Percentiles rank a stretch among this genome's conserved stretches.
phyloP scores from a whole-genome alignment of 257 asterid genomes.

The Solanum infundibuliforme region DNA sequence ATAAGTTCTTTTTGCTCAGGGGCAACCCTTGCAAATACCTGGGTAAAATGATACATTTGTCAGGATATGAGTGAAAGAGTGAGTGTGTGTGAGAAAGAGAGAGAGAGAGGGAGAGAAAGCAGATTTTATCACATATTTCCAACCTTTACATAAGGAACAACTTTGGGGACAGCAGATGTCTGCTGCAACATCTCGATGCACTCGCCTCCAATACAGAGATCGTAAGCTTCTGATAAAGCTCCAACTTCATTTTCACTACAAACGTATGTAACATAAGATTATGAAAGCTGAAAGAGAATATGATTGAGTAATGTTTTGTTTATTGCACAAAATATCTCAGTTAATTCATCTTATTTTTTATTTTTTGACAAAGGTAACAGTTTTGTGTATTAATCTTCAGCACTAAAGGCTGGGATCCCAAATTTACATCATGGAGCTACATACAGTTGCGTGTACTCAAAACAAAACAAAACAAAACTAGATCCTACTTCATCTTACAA shows the following conservation, averaged over 20 bases:
- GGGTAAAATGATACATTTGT: conserved; percentile 4
- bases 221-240: conserved; percentile 63
- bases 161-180: conserved; percentile 61
- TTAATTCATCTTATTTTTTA: not conserved
- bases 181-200: conserved; percentile 92
- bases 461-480: no score
- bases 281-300: conserved; percentile 1
- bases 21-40: conserved; percentile 98
- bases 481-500: no score
- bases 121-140: not conserved
- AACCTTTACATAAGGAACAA: conserved; percentile 91
- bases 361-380: no score
- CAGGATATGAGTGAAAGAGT: not conserved
- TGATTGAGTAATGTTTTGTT: not conserved
- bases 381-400: no score
- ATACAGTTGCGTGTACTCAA: no score
- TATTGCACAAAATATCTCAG: not conserved
- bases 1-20: conserved; percentile 99
- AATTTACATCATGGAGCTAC: no score
- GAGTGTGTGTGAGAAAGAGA: not conserved
- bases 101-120: not conserved
- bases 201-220: conserved; percentile 94
- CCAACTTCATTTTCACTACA: conserved; percentile 73
- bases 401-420: no score
- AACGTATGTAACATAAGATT: conserved; percentile 1